phyloP scores from a whole-genome alignment of 257 asterid species.

The Primulina huaijiensis region DNA sequence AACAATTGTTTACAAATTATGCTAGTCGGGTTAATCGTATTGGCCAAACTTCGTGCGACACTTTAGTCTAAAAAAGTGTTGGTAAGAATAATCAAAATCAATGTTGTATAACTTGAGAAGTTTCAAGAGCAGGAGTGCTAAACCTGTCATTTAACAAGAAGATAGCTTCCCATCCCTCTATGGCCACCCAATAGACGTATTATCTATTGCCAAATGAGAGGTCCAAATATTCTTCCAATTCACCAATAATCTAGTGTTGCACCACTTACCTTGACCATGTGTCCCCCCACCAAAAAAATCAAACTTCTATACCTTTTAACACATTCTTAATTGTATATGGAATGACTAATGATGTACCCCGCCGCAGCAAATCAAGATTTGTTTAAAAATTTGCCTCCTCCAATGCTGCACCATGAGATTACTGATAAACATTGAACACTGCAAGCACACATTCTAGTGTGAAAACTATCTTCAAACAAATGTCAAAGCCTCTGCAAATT shows the following conservation, averaged over 20 bases:
- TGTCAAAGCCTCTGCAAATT: slow-evolving; percentile 83
- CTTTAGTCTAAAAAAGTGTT: too few species aligned
- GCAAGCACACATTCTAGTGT: slow-evolving; percentile 1
- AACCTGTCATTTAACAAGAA: slow-evolving; percentile 21
- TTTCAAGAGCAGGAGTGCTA: background rate
- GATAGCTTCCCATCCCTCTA: slow-evolving; percentile 43
- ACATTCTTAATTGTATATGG: background rate
- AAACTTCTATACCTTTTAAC: background rate
- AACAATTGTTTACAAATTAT: too few species aligned
- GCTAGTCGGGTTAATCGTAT: too few species aligned
- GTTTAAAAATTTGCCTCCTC: slow-evolving; percentile 4
- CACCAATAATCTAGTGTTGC: slow-evolving; percentile 1
- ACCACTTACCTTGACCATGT: background rate
- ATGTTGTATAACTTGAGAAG: background rate
- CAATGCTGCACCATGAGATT: background rate
- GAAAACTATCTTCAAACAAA: slow-evolving; percentile 24
- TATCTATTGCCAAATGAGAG: slow-evolving; percentile 44
- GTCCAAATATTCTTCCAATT: slow-evolving; percentile 15
- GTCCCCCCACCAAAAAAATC: slow-evolving; percentile 5
- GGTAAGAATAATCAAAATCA: too few species aligned
- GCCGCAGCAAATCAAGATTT: slow-evolving; percentile 24
- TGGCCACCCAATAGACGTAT: slow-evolving; percentile 28
- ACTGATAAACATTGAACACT: background rate
- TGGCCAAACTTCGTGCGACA: too few species aligned
- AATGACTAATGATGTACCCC: slow-evolving; percentile 10